These are phyloP conservation scores for Diplodia mutila DNA, from an alignment of 2,329 filamentous ascomycete genomes.

Conservation along the genomic window DNA sequence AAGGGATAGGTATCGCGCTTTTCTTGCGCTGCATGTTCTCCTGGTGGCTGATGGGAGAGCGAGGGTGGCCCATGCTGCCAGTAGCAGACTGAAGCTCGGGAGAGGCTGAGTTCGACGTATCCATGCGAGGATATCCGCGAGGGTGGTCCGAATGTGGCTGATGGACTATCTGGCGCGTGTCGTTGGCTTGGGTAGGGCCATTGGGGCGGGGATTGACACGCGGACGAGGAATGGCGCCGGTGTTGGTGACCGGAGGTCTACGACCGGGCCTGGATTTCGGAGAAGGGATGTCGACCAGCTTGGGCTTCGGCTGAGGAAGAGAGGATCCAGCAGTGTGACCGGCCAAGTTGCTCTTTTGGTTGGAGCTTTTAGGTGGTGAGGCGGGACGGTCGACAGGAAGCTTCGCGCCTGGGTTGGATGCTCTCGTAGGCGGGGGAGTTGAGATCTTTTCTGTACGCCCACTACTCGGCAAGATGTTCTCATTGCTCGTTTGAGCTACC, in stretches of 20 bases:
- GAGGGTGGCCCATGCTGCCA: not conserved
- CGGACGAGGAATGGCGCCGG: slow-evolving; percentile 9
- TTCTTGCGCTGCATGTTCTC: slow-evolving; percentile 7
- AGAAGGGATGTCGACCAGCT: slow-evolving; percentile 10
- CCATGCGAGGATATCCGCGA: slow-evolving; percentile 11
- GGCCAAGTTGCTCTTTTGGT: not conserved
- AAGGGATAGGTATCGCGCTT: slow-evolving; percentile 14
- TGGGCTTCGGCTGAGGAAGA: slow-evolving; percentile 6
- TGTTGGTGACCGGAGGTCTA: slow-evolving; percentile 5
- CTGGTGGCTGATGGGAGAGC: not conserved
- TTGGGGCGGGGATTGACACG: not conserved
- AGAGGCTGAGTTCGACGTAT: not conserved
- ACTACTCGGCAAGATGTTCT: not conserved
- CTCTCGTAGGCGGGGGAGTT: not conserved
- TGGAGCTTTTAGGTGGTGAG: not conserved
- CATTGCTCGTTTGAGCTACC: slow-evolving; percentile 29
- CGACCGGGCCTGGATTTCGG: slow-evolving; percentile 2
- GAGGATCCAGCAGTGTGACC: not conserved
- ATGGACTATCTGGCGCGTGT: not conserved
- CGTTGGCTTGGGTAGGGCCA: not conserved
- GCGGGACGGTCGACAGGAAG: not conserved
- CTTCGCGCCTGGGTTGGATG: not conserved
- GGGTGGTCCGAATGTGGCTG: not conserved
- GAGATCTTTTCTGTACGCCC: not conserved
- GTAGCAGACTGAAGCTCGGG: not conserved